Conservation (phyloP, 164 flowering plant genomes). For the Sextonia rubra region DNA sequence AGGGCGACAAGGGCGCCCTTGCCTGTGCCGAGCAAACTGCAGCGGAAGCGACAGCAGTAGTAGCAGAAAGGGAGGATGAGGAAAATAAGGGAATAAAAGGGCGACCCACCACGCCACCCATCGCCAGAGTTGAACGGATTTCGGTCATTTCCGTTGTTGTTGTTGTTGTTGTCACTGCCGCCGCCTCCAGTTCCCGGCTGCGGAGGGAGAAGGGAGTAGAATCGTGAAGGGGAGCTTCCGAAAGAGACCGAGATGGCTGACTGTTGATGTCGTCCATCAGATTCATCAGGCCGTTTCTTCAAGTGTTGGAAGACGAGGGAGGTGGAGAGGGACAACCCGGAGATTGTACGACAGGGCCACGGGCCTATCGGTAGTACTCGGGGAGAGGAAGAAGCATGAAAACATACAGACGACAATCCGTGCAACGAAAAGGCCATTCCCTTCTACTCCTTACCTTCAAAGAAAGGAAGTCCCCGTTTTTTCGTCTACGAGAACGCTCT, state of each 20-base stretch:
- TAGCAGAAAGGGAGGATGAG: constrained; percentile 1
- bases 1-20: constrained; percentile 9
- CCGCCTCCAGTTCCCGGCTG: background rate
- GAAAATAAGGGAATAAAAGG: constrained; percentile 1
- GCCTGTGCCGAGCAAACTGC: background rate
- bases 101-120: constrained; percentile 4
- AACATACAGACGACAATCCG: too few species aligned
- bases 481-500: too few species aligned
- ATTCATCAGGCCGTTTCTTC: too few species aligned
- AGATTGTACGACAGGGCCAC: too few species aligned
- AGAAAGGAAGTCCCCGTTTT: too few species aligned
- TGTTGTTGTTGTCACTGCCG: constrained; percentile 4
- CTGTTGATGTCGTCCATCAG: background rate
- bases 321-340: too few species aligned
- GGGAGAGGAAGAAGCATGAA: too few species aligned
- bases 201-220: background rate
- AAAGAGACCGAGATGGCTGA: background rate
- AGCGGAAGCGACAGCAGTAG: background rate
- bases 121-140: constrained; percentile 14
- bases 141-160: constrained; percentile 14
- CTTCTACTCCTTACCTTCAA: too few species aligned
- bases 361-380: too few species aligned
- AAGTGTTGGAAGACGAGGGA: too few species aligned
- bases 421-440: too few species aligned
- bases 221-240: background rate